phyloP scores from a whole-genome alignment of 257 asterid genomes.

The Sherardia arvensis region DNA sequence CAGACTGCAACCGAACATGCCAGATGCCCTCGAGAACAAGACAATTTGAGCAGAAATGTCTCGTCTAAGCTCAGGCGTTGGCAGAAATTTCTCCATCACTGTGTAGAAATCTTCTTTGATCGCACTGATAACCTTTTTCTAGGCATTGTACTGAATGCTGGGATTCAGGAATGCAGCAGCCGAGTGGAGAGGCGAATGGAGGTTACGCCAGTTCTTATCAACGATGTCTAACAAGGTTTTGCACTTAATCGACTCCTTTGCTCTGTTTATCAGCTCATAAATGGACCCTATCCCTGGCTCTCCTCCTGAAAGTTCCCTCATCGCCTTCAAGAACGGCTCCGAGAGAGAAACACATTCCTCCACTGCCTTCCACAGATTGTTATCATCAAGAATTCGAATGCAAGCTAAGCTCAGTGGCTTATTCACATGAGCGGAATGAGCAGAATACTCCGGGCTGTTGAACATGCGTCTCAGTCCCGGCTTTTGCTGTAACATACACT shows the following conservation, averaged over 20 bases:
- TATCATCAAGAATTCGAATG: conserved; percentile 57
- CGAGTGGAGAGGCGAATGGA: conserved; percentile 86
- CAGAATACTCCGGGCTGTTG: conserved; percentile 63
- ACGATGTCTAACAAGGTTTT: conserved; percentile 72
- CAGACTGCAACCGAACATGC: conserved; percentile 92
- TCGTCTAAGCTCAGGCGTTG: conserved; percentile 78
- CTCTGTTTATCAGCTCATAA: conserved; percentile 77
- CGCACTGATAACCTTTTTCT: conserved; percentile 65
- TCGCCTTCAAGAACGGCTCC: conserved; percentile 78
- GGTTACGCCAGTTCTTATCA: conserved; percentile 86
- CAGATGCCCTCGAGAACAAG: conserved; percentile 58
- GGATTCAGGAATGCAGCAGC: conserved; percentile 97
- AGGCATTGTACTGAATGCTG: conserved; percentile 77
- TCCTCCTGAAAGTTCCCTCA: conserved; percentile 85
- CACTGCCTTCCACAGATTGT: conserved; percentile 74
- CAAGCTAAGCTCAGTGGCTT: conserved; percentile 62
- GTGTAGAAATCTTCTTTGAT: conserved; percentile 74
- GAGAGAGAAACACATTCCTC: conserved; percentile 89
- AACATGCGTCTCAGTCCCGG: conserved; percentile 73
- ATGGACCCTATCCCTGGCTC: conserved; percentile 70
- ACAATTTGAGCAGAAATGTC: conserved; percentile 73
- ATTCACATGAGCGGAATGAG: conserved; percentile 44
- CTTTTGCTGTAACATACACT: conserved; percentile 62
- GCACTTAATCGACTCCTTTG: conserved; percentile 90
- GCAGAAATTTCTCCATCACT: conserved; percentile 78